These are phyloP conservation scores for Penicillium polonicum DNA, from an alignment of 2,329 filamentous ascomycete genomes.

Conservation along the genomic window DNA sequence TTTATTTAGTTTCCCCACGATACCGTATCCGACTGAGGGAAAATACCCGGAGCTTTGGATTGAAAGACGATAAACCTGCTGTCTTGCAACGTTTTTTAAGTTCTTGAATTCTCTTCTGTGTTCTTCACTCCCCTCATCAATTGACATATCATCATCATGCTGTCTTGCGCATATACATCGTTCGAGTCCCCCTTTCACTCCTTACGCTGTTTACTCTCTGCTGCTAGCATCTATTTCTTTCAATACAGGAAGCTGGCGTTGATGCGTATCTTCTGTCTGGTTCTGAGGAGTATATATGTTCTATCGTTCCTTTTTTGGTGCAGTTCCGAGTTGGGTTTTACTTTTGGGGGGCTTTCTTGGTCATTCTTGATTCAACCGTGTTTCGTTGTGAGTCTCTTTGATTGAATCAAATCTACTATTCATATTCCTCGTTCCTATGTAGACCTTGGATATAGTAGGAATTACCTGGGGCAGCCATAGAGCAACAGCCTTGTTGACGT, in stretches of 20 bases:
- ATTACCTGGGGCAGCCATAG: no score
- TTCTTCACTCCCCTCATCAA: not conserved
- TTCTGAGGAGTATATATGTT: not conserved
- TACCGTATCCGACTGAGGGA: not conserved
- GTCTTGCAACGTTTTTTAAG: constrained; percentile 2
- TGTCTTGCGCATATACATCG: constrained; percentile 10
- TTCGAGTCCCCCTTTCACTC: not conserved
- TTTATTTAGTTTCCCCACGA: not conserved
- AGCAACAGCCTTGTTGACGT: not conserved
- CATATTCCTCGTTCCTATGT: not conserved
- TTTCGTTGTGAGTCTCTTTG: not conserved
- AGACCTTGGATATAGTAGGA: not conserved
- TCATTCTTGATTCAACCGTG: not conserved
- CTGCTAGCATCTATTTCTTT: constrained; percentile 15
- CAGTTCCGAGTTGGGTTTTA: not conserved
- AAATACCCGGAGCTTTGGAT: constrained; percentile 16
- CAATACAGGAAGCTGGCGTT: constrained; percentile 29
- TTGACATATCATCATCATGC: not conserved
- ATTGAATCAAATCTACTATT: not conserved
- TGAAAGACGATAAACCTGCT: constrained; percentile 12
- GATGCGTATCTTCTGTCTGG: constrained; percentile 13
- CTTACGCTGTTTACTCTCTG: not conserved
- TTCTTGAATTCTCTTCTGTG: not conserved
- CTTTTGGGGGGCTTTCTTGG: not conserved
- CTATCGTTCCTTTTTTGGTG: not conserved